Conservation (phyloP, 2,329 filamentous ascomycete species). For the Juglanconis juglandina region DNA sequence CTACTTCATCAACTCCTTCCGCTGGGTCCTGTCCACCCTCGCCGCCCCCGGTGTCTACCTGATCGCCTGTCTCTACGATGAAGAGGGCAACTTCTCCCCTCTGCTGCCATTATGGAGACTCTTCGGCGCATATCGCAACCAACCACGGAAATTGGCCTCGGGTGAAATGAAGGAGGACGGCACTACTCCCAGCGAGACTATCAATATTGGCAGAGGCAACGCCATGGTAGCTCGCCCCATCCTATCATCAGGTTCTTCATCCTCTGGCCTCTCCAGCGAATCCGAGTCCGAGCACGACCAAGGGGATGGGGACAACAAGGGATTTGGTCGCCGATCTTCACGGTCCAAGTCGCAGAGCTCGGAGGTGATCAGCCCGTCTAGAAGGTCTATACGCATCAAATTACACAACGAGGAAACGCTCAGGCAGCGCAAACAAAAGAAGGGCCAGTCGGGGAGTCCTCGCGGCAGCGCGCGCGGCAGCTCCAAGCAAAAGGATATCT, state of each 20-base stretch:
- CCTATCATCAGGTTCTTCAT: constrained; percentile 48
- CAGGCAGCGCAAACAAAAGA: constrained; percentile 69
- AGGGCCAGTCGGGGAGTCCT: constrained; percentile 49
- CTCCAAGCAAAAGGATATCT: constrained; percentile 48
- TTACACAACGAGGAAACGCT: constrained; percentile 76
- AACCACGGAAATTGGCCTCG: constrained; percentile 47
- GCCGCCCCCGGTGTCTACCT: constrained; percentile 78
- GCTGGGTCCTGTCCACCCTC: constrained; percentile 74
- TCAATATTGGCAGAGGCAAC: constrained; percentile 20
- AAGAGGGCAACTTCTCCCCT: constrained; percentile 75
- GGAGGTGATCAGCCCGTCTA: constrained; percentile 65
- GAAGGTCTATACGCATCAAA: constrained; percentile 87
- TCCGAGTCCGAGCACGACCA: constrained; percentile 58
- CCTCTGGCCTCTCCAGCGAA: constrained; percentile 68
- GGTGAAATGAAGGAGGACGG: constrained; percentile 31
- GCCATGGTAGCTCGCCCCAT: constrained; percentile 22
- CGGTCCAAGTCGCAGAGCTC: constrained; percentile 57
- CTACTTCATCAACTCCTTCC: constrained; percentile 70
- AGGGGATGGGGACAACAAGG: constrained; percentile 26
- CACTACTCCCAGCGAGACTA: constrained; percentile 22
- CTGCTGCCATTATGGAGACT: constrained; percentile 68
- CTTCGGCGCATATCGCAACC: constrained; percentile 44
- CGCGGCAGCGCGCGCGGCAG: constrained; percentile 37
- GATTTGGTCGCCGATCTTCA: constrained; percentile 45
- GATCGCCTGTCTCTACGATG: constrained; percentile 78